phyloP scores from a whole-genome alignment of 1,139 yeast species.

The Kurtzmaniella quercitrusa region DNA sequence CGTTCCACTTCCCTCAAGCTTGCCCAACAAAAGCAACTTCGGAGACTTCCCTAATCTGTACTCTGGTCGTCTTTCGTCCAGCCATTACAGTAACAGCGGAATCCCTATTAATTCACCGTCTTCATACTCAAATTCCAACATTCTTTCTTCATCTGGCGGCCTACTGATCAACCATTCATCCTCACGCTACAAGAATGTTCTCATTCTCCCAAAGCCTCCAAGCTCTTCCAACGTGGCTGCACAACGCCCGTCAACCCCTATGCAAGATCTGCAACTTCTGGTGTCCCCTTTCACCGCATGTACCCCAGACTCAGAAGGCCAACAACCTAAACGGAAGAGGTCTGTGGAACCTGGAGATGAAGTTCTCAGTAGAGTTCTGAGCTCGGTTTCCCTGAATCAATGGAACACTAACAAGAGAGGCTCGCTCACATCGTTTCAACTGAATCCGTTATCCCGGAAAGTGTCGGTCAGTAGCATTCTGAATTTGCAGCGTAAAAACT shows the following conservation, averaged over 20 bases:
- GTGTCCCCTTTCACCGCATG: conserved; percentile 20
- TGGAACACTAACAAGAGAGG: conserved; percentile 14
- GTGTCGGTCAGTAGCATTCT: conserved; percentile 16
- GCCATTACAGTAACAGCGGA: conserved; percentile 8
- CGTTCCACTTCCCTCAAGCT: not conserved
- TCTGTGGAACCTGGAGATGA: conserved; percentile 22
- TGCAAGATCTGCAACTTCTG: conserved; percentile 18
- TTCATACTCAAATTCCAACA: conserved; percentile 4
- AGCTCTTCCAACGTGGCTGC: conserved; percentile 5
- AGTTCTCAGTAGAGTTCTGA: conserved; percentile 12
- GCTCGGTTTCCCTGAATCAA: conserved; percentile 10
- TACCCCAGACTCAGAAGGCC: not conserved
- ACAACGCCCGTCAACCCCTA: conserved; percentile 22
- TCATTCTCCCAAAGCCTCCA: conserved; percentile 40
- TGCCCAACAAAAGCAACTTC: conserved; percentile 10
- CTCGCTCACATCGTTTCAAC: conserved; percentile 18
- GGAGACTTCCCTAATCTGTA: conserved; percentile 5
- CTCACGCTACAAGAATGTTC: conserved; percentile 32
- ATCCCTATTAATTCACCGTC: conserved; percentile 8
- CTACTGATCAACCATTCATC: conserved; percentile 3
- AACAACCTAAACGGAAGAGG: conserved; percentile 10
- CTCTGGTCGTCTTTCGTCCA: not conserved
- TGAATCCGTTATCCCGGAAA: conserved; percentile 18
- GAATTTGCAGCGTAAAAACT: conserved; percentile 14
- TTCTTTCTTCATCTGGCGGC: conserved; percentile 1